Conservation (phyloP, 2,329 filamentous ascomycete species). For the Exophiala dermatitidis region DNA sequence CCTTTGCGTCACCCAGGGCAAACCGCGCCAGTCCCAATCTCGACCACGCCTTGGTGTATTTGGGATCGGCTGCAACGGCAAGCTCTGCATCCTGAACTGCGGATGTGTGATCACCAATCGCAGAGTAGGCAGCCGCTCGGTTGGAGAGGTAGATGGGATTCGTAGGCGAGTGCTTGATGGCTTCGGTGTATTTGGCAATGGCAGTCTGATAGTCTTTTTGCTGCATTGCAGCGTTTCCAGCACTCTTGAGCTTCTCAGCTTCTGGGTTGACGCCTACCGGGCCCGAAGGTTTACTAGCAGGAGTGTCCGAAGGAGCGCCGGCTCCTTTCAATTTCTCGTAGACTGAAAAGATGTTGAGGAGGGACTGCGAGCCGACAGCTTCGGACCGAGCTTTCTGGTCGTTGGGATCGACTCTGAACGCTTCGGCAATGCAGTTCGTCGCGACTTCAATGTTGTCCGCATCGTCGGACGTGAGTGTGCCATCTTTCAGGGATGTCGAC, state of each 20-base stretch:
- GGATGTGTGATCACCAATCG: slow-evolving; percentile 72
- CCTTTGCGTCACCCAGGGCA: slow-evolving; percentile 82
- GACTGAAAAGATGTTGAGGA: slow-evolving; percentile 85
- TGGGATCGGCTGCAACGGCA: slow-evolving; percentile 77
- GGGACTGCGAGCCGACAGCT: slow-evolving; percentile 77
- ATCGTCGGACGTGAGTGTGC: slow-evolving; percentile 80
- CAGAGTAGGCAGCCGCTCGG: slow-evolving; percentile 87
- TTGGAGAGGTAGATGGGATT: slow-evolving; percentile 98
- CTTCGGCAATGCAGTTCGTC: slow-evolving; percentile 86
- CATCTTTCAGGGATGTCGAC: slow-evolving; percentile 72
- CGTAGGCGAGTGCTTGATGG: slow-evolving; percentile 68
- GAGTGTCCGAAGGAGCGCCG: slow-evolving; percentile 39
- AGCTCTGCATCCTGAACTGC: slow-evolving; percentile 85
- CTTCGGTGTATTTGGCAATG: slow-evolving; percentile 81
- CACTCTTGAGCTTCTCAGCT: slow-evolving; percentile 79
- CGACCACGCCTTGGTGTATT: slow-evolving; percentile 96
- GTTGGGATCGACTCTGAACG: slow-evolving; percentile 86
- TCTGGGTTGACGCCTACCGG: slow-evolving; percentile 49
- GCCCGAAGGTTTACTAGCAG: slow-evolving; percentile 35
- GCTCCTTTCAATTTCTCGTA: slow-evolving; percentile 88
- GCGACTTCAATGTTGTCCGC: slow-evolving; percentile 91
- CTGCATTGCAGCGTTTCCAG: slow-evolving; percentile 92
- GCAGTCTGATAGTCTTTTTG: slow-evolving; percentile 80
- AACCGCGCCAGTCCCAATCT: slow-evolving; percentile 85
- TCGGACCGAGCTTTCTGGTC: slow-evolving; percentile 65